Conservation (phyloP, 495 filamentous ascomycete species). For the Lichenothelia convexa region DNA sequence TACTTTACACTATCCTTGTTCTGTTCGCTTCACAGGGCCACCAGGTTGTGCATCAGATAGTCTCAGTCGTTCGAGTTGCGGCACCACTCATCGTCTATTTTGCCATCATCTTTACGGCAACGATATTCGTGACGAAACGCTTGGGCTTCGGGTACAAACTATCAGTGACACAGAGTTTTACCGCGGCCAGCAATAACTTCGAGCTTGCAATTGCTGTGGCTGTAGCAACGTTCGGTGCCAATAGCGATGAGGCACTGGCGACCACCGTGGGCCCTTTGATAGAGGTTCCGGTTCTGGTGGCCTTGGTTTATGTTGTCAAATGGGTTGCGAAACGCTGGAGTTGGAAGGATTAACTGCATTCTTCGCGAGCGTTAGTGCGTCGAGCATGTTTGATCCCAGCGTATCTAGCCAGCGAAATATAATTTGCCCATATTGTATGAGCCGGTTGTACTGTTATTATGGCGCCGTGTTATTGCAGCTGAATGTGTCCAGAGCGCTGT, state of each 20-base stretch:
- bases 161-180: conserved; percentile 70
- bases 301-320: conserved; percentile 61
- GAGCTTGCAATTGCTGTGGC: conserved; percentile 87
- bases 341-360: conserved; percentile 37
- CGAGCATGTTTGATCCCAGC: too few species aligned
- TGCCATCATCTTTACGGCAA: conserved; percentile 48
- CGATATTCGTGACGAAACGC: conserved; percentile 35
- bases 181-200: conserved; percentile 91
- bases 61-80: conserved; percentile 60
- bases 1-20: conserved; percentile 72
- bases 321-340: conserved; percentile 32
- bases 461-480: too few species aligned
- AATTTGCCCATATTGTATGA: too few species aligned
- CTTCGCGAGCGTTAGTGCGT: too few species aligned
- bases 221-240: conserved; percentile 62
- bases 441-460: too few species aligned
- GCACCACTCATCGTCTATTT: conserved; percentile 75
- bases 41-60: conserved; percentile 68
- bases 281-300: conserved; percentile 73
- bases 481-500: too few species aligned
- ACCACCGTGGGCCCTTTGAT: conserved; percentile 79
- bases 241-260: conserved; percentile 70
- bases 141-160: conserved; percentile 55
- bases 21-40: conserved; percentile 68
- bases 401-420: too few species aligned